phyloP scores from a whole-genome alignment of 495 filamentous ascomycete genomes.

The Xanthoparmelia taractica region DNA sequence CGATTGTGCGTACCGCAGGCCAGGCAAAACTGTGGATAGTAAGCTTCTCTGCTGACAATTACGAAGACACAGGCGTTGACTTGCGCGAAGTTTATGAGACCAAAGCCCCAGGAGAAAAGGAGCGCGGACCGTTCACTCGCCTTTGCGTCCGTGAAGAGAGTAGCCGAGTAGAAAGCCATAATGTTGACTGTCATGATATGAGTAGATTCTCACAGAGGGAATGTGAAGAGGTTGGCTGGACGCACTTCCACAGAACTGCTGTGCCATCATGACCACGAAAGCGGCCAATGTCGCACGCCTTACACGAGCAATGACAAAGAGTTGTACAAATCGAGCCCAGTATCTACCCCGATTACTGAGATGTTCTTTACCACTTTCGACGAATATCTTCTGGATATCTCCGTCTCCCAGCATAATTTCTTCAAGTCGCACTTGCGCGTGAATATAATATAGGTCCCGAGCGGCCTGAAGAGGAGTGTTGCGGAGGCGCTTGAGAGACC shows the following conservation, averaged over 20 bases:
- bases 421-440: constrained; percentile 47
- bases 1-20: constrained; percentile 77
- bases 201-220: neutral
- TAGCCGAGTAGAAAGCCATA: constrained; percentile 78
- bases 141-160: constrained; percentile 61
- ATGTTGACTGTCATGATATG: constrained; percentile 48
- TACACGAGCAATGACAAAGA: constrained; percentile 54
- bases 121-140: constrained; percentile 51
- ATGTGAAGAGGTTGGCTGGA: constrained; percentile 1
- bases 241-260: constrained; percentile 75
- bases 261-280: constrained; percentile 63
- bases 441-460: constrained; percentile 68
- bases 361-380: constrained; percentile 18
- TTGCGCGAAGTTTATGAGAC: constrained; percentile 63
- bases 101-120: constrained; percentile 70
- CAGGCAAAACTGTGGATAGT: constrained; percentile 51
- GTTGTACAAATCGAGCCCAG: constrained; percentile 44
- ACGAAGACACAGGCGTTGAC: neutral
- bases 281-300: constrained; percentile 53
- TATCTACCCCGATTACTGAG: constrained; percentile 30
- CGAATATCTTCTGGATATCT: constrained; percentile 20
- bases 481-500: constrained; percentile 53
- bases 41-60: neutral
- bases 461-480: constrained; percentile 62
- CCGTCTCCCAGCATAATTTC: constrained; percentile 32